Evolutionary conservation across 208 protist species (phyloP).

Genomic region (Tritrichomonas foetus): DNA sequence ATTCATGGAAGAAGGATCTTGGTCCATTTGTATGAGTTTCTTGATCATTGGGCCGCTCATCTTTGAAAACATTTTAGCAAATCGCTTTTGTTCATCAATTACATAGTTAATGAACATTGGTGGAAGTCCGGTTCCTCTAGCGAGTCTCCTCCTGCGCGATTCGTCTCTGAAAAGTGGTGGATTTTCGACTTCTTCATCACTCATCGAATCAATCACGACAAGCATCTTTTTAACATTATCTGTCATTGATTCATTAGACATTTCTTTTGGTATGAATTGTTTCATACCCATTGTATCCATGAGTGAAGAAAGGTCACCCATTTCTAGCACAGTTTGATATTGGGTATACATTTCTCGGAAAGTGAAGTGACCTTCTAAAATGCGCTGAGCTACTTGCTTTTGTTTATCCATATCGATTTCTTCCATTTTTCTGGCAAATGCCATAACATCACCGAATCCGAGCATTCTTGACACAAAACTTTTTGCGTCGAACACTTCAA

Average conservation of each 20-base stretch:
- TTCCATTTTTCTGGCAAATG: constrained; percentile 47
- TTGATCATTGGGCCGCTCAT: not conserved
- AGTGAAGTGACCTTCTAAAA: constrained; percentile 53
- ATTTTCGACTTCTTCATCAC: not conserved
- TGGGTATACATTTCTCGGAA: constrained; percentile 55
- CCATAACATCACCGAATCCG: constrained; percentile 83
- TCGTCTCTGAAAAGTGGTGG: not conserved
- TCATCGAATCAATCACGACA: constrained; percentile 15
- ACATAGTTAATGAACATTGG: not conserved
- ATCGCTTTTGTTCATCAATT: not conserved
- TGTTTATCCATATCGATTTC: constrained; percentile 46
- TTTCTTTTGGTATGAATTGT: not conserved
- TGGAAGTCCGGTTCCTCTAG: not conserved
- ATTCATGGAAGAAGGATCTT: not conserved
- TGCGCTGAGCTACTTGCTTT: constrained; percentile 49
- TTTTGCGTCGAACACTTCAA: constrained; percentile 72
- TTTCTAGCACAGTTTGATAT: constrained; percentile 49
- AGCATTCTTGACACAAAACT: constrained; percentile 66
- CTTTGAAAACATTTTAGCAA: not conserved
- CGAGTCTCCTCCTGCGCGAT: not conserved
- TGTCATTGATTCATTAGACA: not conserved
- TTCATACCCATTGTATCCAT: not conserved
- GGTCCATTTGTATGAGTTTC: not conserved
- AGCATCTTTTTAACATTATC: not conserved
- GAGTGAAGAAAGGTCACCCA: not conserved